phyloP scores from a whole-genome alignment of 1,284 basidiomycete species.

The Kalmanozyma brasiliensis region DNA sequence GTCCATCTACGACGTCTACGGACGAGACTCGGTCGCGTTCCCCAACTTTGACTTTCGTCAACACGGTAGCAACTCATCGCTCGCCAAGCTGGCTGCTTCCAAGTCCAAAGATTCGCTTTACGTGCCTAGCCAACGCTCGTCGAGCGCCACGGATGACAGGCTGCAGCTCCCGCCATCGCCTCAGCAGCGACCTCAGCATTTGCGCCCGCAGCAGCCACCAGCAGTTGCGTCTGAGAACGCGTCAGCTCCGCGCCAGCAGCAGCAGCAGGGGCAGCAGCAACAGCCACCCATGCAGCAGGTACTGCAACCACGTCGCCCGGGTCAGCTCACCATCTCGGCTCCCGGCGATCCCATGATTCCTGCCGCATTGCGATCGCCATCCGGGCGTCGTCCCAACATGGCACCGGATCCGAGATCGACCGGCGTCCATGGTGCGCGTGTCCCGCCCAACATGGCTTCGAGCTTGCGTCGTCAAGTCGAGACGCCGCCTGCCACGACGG shows the following conservation, averaged over 20 bases:
- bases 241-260: conserved; percentile 1
- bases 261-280: conserved; percentile 1
- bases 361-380: conserved; percentile 46
- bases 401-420: conserved; percentile 50
- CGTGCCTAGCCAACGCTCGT: conserved; percentile 26
- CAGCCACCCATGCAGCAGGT: conserved; percentile 4
- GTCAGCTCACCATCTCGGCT: conserved; percentile 30
- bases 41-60: conserved; percentile 60
- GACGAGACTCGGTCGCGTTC: conserved; percentile 63
- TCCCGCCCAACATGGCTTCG: conserved; percentile 44
- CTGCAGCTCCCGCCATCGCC: conserved; percentile 31
- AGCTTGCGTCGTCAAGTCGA: conserved; percentile 60
- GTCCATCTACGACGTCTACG: conserved; percentile 65
- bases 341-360: conserved; percentile 36
- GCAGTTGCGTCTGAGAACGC: neutral
- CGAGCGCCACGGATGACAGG: conserved; percentile 21
- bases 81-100: conserved; percentile 37
- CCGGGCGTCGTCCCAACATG: conserved; percentile 53
- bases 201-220: conserved; percentile 6
- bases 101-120: conserved; percentile 41
- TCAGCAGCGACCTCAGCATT: conserved; percentile 20
- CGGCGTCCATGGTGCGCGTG: conserved; percentile 13
- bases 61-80: conserved; percentile 44
- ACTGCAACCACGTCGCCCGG: conserved; percentile 22
- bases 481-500: conserved; percentile 23